Evolutionary conservation across 2,329 filamentous ascomycete genomes (phyloP), one percentile per base, ranked within the genome.

Genomic region (Thelonectria rubi): DNA sequence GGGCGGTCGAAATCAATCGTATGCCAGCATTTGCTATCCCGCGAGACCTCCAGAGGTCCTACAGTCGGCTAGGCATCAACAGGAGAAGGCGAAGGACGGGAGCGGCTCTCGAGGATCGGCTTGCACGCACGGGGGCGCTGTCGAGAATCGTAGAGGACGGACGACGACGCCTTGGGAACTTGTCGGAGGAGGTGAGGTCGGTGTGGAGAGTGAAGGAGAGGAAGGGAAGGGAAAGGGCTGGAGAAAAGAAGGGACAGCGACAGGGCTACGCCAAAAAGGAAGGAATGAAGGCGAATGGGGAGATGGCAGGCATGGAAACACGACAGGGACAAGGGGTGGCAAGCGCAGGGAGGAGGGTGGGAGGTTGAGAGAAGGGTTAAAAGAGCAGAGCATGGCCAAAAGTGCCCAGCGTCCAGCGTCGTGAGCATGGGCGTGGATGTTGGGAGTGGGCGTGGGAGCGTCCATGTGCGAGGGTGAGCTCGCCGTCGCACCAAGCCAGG

Each of bases 111-210:
- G 65, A 64, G 64, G 49, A 62, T 67, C 61, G 60, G 64, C 58
- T 66, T 65, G 60, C 58, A 69, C 65, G 67, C 71, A 66, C 64
- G 54, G 58, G 61, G 63, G 65, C 67, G 70, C 70, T 72, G 73
- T 75, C 72, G 73, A 71, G 71, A 70, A 69, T 72, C 72, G 68
- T 65, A 68, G 40, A 48, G 64, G 64, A 66, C 66, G 64, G 69
- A 70, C 72, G 73, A 74, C 74, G 73, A 74, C 74, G 73, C 72
- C 73, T 71, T 66, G 63, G 58, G 69, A 60, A 62, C 66, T 71
- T 73, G 73, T 72, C 72, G 69, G 62, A 67, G 71, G 70, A 73
- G 67, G 69, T 67, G 74, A 70, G 64, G 69, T 69, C 70, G 65
- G 60, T 71, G 68, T 69, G 68, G 65, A 65, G 66, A 69, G 65